These are phyloP conservation scores for Diaporthe citriasiana DNA, from an alignment of 2,329 filamentous ascomycete genomes.

Conservation along the genomic window DNA sequence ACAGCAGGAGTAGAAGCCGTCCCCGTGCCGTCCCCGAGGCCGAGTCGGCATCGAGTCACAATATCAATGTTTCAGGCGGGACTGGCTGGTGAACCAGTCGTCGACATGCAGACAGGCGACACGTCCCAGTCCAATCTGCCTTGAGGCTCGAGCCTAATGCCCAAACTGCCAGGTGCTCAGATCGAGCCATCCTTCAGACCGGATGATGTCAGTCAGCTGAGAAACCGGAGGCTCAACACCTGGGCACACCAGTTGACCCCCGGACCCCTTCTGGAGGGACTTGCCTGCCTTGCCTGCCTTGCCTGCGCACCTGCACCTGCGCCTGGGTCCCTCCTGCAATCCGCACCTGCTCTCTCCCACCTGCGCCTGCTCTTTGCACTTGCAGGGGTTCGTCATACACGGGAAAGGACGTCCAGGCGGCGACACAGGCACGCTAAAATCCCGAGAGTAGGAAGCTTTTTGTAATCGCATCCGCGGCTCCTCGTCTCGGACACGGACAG, in stretches of 20 bases:
- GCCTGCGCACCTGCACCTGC: constrained; percentile 31
- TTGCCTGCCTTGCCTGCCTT: neutral
- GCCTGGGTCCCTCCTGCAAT: neutral
- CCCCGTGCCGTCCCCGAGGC: neutral
- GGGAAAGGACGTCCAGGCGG: constrained; percentile 29
- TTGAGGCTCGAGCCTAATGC: neutral
- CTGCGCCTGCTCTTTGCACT: constrained; percentile 21
- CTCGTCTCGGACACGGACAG: constrained; percentile 9
- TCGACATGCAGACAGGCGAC: neutral
- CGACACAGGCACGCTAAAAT: constrained; percentile 18
- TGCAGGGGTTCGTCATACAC: neutral
- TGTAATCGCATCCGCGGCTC: constrained; percentile 27
- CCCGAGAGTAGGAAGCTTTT: constrained; percentile 9
- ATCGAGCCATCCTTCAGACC: neutral
- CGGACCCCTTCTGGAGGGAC: neutral
- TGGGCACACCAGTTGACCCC: constrained; percentile 18
- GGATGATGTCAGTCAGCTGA: constrained; percentile 27
- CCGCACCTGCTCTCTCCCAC: constrained; percentile 2
- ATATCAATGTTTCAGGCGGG: constrained; percentile 22
- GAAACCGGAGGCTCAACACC: constrained; percentile 24
- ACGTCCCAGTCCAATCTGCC: neutral
- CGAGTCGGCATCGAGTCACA: constrained; percentile 33
- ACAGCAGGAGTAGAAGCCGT: neutral
- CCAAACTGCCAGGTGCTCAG: neutral
- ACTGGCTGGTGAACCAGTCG: neutral